Evolutionary conservation across 2,329 filamentous ascomycete genomes (phyloP).

Genomic region (Polytolypa hystricis): DNA sequence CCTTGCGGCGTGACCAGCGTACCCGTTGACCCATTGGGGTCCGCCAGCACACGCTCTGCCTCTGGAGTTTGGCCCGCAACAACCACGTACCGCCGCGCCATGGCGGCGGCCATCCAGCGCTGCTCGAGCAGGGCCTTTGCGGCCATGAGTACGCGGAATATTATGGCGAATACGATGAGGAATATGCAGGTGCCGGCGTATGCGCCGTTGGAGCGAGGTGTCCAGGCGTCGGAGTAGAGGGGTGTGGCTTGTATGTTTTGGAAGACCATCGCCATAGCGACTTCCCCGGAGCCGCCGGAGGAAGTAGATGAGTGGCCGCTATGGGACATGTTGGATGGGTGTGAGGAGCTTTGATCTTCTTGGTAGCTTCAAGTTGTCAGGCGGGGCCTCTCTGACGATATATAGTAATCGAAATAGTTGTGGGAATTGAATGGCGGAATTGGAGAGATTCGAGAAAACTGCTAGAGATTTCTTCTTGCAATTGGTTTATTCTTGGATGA

Average conservation of each 20-base stretch:
- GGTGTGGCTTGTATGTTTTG: slow-evolving; percentile 46
- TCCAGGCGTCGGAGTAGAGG: slow-evolving; percentile 61
- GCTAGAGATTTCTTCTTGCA: no score
- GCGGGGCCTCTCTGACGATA: no score
- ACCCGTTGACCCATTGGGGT: slow-evolving; percentile 53
- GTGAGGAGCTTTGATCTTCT: no score
- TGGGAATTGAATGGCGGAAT: no score
- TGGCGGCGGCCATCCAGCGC: slow-evolving; percentile 59
- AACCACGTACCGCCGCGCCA: slow-evolving; percentile 65
- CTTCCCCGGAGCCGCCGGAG: slow-evolving; percentile 8
- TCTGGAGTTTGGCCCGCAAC: slow-evolving; percentile 54
- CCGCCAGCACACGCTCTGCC: slow-evolving; percentile 46
- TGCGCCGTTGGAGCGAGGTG: slow-evolving; percentile 54
- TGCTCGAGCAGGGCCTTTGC: slow-evolving; percentile 50
- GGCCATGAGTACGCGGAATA: slow-evolving; percentile 62
- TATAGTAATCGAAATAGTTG: no score
- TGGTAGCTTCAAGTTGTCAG: no score
- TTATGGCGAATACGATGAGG: slow-evolving; percentile 61
- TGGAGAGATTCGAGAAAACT: no score
- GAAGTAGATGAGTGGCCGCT: slow-evolving; percentile 8
- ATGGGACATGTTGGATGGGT: no score
- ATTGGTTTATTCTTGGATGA: no score
- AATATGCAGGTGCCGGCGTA: slow-evolving; percentile 93
- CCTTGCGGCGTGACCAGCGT: slow-evolving; percentile 62
- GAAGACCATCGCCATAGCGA: slow-evolving; percentile 30